Evolutionary conservation across 495 filamentous ascomycete genomes (phyloP).

Genomic region (Arthonia radiata): DNA sequence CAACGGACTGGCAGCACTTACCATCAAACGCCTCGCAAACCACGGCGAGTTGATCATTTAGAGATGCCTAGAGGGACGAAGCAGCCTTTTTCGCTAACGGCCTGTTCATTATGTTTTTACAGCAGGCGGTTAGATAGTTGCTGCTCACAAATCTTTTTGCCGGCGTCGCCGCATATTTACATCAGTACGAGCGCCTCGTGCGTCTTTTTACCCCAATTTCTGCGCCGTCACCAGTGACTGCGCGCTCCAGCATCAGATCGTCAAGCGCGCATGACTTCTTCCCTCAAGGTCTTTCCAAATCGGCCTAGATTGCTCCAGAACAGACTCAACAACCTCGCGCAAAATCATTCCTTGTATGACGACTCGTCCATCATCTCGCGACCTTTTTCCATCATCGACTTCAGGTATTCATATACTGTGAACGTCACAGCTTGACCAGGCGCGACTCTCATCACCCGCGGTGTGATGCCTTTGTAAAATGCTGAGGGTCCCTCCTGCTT

Average conservation of each 20-base stretch:
- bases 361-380: conserved; percentile 38
- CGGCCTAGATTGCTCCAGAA: too few relatives aligned
- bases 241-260: too few relatives aligned
- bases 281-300: too few relatives aligned
- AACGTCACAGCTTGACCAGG: conserved; percentile 97
- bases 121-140: conserved; percentile 50
- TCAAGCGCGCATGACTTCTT: too few relatives aligned
- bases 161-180: too few relatives aligned
- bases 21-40: conserved; percentile 26
- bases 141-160: conserved; percentile 29
- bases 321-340: too few relatives aligned
- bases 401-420: conserved; percentile 85
- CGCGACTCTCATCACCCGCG: conserved; percentile 88
- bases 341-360: conserved; percentile 53
- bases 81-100: conserved; percentile 52
- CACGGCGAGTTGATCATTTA: conserved; percentile 38
- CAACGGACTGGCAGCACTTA: conserved; percentile 26
- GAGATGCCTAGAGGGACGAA: conserved; percentile 29
- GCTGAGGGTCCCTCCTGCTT: conserved; percentile 80
- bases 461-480: conserved; percentile 98
- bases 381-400: conserved; percentile 55
- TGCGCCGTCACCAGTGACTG: too few relatives aligned
- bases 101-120: conserved; percentile 31
- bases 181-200: too few relatives aligned
- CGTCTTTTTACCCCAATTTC: too few relatives aligned